These are phyloP conservation scores for Kurtzmaniella quercitrusa DNA, from an alignment of 1,139 yeast genomes.

Conservation along the genomic window DNA sequence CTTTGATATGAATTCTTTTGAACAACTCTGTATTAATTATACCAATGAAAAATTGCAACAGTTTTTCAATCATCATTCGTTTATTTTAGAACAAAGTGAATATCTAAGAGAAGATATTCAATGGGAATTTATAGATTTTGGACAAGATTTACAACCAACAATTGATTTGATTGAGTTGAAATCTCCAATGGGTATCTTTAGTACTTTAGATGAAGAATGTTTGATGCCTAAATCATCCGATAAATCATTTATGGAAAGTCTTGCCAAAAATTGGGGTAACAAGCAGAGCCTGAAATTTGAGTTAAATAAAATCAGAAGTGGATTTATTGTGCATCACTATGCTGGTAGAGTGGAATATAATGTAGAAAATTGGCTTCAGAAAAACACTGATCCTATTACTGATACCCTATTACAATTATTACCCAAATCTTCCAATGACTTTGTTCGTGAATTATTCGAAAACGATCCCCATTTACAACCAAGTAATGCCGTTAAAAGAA, in stretches of 20 bases:
- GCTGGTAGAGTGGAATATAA: constrained; percentile 95
- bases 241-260: constrained; percentile 74
- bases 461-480: constrained; percentile 17
- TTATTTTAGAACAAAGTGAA: constrained; percentile 94
- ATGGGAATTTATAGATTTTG: constrained; percentile 96
- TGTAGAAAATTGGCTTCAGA: constrained; percentile 89
- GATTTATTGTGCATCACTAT: constrained; percentile 83
- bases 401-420: constrained; percentile 64
- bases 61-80: constrained; percentile 96
- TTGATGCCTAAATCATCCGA: constrained; percentile 91
- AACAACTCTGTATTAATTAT: constrained; percentile 93
- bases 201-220: constrained; percentile 91
- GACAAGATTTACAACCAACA: constrained; percentile 93
- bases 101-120: constrained; percentile 88
- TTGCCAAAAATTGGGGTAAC: constrained; percentile 58
- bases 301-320: constrained; percentile 64
- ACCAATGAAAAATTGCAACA: constrained; percentile 96
- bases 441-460: constrained; percentile 30
- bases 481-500: constrained; percentile 12
- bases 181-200: constrained; percentile 80
- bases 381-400: constrained; percentile 90
- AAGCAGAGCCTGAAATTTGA: constrained; percentile 58
- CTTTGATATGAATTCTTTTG: constrained; percentile 86
- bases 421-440: constrained; percentile 50
- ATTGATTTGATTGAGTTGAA: constrained; percentile 83